Evolutionary conservation across 2,329 filamentous ascomycete genomes (phyloP).

Genomic region (Curvularia sp.): DNA sequence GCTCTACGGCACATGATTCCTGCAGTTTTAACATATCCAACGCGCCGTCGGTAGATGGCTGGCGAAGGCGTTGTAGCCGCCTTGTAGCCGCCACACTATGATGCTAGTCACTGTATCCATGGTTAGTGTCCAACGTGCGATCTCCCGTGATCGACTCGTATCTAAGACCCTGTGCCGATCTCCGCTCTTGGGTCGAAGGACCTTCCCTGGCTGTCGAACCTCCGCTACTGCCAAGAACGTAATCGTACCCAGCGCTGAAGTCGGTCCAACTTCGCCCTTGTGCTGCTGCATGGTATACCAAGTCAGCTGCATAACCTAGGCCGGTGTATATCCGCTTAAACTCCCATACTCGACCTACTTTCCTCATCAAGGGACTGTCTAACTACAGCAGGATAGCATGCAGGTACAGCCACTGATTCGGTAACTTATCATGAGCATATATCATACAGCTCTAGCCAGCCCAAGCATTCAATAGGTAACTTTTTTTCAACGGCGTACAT

Average conservation of each 20-base stretch:
- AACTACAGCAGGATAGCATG: not conserved
- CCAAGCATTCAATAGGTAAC: not conserved
- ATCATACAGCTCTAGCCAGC: not conserved
- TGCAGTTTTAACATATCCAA: not conserved
- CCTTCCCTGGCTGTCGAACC: conserved; percentile 18
- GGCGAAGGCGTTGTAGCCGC: not conserved
- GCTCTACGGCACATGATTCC: not conserved
- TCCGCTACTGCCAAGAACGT: conserved; percentile 14
- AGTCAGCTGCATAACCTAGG: conserved; percentile 8
- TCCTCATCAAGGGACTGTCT: not conserved
- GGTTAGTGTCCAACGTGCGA: conserved; percentile 2
- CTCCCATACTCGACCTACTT: not conserved
- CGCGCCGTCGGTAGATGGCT: not conserved
- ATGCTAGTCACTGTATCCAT: not conserved
- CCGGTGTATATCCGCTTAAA: conserved; percentile 10
- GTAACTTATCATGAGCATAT: not conserved
- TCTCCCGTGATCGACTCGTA: conserved; percentile 19
- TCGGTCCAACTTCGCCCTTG: conserved; percentile 8
- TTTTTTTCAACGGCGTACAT: no score
- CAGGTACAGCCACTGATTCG: conserved; percentile 7
- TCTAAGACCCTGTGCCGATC: conserved; percentile 20
- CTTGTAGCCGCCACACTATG: not conserved
- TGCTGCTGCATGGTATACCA: conserved; percentile 4
- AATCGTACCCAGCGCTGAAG: conserved; percentile 18
- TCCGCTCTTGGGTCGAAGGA: not conserved